Conservation (phyloP, 1,284 basidiomycete genomes). For the Moesziomyces antarcticus region DNA sequence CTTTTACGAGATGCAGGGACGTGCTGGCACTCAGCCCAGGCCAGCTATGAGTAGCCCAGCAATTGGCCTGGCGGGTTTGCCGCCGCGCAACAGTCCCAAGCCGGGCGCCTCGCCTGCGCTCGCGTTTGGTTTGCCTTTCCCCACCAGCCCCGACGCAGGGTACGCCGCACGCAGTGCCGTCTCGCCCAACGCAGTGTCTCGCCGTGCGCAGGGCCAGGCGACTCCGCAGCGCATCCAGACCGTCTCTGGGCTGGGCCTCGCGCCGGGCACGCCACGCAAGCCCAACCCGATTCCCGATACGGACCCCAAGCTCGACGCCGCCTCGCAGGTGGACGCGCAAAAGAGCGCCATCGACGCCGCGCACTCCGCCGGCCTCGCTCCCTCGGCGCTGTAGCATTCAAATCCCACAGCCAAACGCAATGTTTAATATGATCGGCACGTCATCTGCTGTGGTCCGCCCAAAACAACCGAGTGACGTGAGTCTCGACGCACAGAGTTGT, state of each 20-base stretch:
- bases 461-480: too few species aligned
- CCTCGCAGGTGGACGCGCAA: background rate
- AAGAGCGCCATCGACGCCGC: conserved; percentile 17
- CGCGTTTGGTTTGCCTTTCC: conserved; percentile 7
- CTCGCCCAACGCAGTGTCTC: conserved; percentile 18
- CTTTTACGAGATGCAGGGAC: conserved; percentile 56
- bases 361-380: conserved; percentile 25
- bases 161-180: background rate
- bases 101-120: conserved; percentile 19
- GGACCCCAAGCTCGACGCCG: background rate
- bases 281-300: conserved; percentile 7
- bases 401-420: background rate
- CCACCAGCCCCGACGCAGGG: conserved; percentile 9
- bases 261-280: conserved; percentile 12
- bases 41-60: conserved; percentile 10
- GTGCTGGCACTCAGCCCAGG: conserved; percentile 1
- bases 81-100: conserved; percentile 22
- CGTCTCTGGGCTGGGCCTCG: conserved; percentile 18
- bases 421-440: conserved; percentile 1
- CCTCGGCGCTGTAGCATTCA: conserved; percentile 20
- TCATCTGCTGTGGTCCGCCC: too few species aligned
- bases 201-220: conserved; percentile 5
- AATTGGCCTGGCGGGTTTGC: conserved; percentile 18
- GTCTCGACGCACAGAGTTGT: too few species aligned
- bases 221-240: conserved; percentile 17